Conservation (phyloP, 78 protist genomes). For the Capsaspora owczarzaki region DNA sequence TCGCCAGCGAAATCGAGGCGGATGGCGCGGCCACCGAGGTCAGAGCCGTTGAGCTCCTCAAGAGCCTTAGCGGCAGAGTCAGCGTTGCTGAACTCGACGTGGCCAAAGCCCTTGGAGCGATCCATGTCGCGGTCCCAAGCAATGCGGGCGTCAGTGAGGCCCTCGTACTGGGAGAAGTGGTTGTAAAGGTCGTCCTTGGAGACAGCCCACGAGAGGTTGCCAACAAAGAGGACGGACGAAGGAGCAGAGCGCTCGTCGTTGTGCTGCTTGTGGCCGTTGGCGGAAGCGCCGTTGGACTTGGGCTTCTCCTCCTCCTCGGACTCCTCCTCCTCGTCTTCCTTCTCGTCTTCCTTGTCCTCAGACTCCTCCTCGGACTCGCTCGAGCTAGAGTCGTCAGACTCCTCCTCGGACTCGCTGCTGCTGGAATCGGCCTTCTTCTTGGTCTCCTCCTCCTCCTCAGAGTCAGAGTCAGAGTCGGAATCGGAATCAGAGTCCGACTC, state of each 20-base stretch:
- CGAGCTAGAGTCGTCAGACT: background rate
- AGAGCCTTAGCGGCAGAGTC: background rate
- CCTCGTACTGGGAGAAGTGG: background rate
- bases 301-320: background rate
- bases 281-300: background rate
- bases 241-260: background rate
- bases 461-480: background rate
- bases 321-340: background rate
- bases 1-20: background rate
- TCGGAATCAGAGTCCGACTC: background rate
- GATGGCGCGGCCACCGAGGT: background rate
- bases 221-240: background rate
- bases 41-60: background rate
- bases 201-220: background rate
- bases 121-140: background rate
- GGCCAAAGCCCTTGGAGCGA: background rate
- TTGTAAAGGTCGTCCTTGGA: background rate
- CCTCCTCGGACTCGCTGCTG: background rate
- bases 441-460: background rate
- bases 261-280: background rate
- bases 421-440: background rate
- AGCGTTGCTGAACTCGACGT: background rate
- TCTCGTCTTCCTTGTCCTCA: background rate
- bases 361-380: background rate
- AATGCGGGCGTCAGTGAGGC: background rate